These are phyloP conservation scores for Xylaria grammica DNA, from an alignment of 495 filamentous ascomycete genomes.

Conservation along the genomic window DNA sequence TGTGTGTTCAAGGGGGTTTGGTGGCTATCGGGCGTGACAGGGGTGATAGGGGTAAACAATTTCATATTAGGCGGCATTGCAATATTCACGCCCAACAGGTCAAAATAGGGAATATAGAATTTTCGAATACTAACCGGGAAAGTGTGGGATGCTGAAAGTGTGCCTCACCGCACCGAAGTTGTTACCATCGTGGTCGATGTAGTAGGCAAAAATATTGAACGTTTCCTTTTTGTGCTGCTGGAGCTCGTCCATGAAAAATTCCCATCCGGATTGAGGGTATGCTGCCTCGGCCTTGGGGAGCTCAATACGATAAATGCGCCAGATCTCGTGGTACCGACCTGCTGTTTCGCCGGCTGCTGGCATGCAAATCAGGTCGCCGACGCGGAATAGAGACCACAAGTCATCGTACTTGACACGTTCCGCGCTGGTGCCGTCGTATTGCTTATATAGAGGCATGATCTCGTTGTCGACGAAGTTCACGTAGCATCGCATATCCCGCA, in stretches of 20 bases:
- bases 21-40: background rate
- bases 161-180: slow-evolving; percentile 55
- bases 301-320: slow-evolving; percentile 39
- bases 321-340: slow-evolving; percentile 35
- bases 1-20: background rate
- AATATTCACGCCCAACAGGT: too few species aligned
- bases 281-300: slow-evolving; percentile 28
- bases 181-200: slow-evolving; percentile 66
- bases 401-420: slow-evolving; percentile 40
- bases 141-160: slow-evolving; percentile 51
- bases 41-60: background rate
- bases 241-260: slow-evolving; percentile 34
- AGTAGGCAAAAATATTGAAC: slow-evolving; percentile 45
- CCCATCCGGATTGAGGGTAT: slow-evolving; percentile 30
- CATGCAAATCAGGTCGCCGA: slow-evolving; percentile 42
- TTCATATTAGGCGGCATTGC: background rate
- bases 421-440: slow-evolving; percentile 29
- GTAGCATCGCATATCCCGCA: slow-evolving; percentile 41
- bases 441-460: slow-evolving; percentile 38
- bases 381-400: slow-evolving; percentile 46
- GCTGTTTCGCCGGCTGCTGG: slow-evolving; percentile 31
- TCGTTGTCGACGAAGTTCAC: slow-evolving; percentile 43
- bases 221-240: slow-evolving; percentile 27
- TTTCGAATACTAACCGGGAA: slow-evolving; percentile 38
- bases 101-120: background rate